Base-by-base conservation (phyloP, 108 stramenopile species). In the Pseudonitzschia delicatissima region DNA sequence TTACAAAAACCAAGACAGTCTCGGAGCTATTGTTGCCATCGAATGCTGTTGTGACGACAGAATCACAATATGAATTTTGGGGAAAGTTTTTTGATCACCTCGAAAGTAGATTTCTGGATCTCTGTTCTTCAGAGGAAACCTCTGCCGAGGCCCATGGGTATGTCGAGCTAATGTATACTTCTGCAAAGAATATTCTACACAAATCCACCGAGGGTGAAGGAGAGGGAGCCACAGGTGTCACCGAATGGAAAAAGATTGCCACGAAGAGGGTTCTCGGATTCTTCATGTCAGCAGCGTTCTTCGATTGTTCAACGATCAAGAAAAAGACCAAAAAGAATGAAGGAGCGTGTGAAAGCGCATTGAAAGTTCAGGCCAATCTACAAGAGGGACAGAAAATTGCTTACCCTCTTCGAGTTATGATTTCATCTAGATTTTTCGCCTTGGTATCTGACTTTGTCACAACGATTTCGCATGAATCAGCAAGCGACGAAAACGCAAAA, bases 361-460 rank as follows among this genome's bases (percentile, higher is more conserved):
- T 74, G 53, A 59, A 73, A 61, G 67, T 80, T 11, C 65, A 71
- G 50, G 62, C 73, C 61, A 37, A 70, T 29, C 58, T 72, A 9
- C 29, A 47, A 5, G 57, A 68, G 13, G 51, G 57, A 5, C 26
- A 34, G 11, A 28, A 42, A 15, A 65, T 77, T 48, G 67, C 85
- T 17, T 60, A 78, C 50, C 25, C 57, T n/a, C 50, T 80, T 17
- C 75, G 91, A 26, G 55, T 70, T 25, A 64, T 85, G n/a, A 53
- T 86, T 49, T 83, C 91, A 13, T 72, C 87, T 15, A 76, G 87
- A 42, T 93, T 85, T 64, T 93, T 78, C 72, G 88, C 87, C 2
- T 65, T 88, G 29, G 57, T 89, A 11, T 72, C 87, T 8, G 90
- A 91, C 29, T 74, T 68, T 13, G 62, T 37, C 1, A 44, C 77